Conservation (phyloP, 2,329 filamentous ascomycete genomes). For the Ophiostoma quercus region DNA sequence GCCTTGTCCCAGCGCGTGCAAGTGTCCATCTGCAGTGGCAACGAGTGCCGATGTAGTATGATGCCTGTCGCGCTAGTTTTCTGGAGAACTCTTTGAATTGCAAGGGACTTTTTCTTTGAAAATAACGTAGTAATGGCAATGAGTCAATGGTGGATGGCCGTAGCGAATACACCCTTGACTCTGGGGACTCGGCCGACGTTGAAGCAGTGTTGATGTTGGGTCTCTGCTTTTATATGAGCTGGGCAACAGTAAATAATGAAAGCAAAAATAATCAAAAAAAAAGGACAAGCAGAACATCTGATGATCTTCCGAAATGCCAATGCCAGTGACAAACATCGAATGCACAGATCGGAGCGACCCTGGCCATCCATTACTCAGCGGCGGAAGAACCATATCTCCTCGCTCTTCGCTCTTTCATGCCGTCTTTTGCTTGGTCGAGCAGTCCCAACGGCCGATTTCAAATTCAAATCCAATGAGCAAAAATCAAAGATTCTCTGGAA, state of each 20-base stretch:
- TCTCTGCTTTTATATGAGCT: neutral
- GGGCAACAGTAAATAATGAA: neutral
- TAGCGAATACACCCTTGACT: neutral
- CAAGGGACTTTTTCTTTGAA: neutral
- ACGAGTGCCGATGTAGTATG: neutral
- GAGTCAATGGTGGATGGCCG: neutral
- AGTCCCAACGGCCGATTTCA: neutral
- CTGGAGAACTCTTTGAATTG: neutral
- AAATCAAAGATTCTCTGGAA: neutral
- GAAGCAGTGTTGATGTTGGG: neutral
- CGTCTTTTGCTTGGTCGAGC: neutral
- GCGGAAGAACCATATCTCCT: neutral
- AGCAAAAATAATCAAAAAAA: neutral
- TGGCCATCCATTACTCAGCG: neutral
- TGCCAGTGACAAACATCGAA: neutral
- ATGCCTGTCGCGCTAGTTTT: conserved; percentile 2
- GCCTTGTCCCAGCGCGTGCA: conserved; percentile 1
- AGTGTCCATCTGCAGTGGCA: neutral
- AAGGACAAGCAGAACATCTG: neutral
- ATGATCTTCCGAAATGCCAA: neutral
- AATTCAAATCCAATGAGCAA: neutral
- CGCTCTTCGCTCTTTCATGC: neutral
- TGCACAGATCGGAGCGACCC: neutral
- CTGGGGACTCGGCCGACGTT: neutral
- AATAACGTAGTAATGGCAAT: neutral